phyloP scores from a whole-genome alignment of 257 asterid genomes.

The Jaltomata sinuosa region DNA sequence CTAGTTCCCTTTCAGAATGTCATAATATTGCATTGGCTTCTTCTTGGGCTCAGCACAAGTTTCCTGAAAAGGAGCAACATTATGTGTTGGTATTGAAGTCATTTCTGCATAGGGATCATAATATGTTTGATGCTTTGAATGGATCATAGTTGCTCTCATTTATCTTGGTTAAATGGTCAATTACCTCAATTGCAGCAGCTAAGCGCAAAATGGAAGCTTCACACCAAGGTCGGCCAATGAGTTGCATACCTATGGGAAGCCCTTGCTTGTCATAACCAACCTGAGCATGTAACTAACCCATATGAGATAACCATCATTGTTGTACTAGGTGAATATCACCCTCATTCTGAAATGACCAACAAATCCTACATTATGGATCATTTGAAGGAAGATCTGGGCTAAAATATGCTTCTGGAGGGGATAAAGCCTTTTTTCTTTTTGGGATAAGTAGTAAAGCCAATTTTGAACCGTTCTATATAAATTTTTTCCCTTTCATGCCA shows the following conservation, averaged over 20 bases:
- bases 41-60: conserved; percentile 49
- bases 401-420: not conserved
- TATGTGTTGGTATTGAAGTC: not conserved
- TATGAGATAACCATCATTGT: not conserved
- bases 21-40: conserved; percentile 66
- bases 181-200: conserved; percentile 84
- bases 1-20: conserved; percentile 61
- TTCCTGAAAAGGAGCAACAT: conserved; percentile 36
- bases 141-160: not conserved
- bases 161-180: not conserved
- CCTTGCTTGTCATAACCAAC: conserved; percentile 92
- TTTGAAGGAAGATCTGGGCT: not conserved
- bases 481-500: not conserved
- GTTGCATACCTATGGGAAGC: conserved; percentile 86
- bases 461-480: not conserved
- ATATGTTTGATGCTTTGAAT: not conserved
- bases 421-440: not conserved
- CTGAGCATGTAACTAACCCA: conserved; percentile 14
- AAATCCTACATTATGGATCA: not conserved
- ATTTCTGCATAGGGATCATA: not conserved
- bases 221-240: conserved; percentile 94
- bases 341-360: not conserved
- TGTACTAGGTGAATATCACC: not conserved
- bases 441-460: not conserved
- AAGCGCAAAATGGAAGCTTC: conserved; percentile 83